A percentile compares a stretch with the other conserved stretches of the same genome.
These are phyloP conservation scores for Arbutus unedo DNA, from an alignment of 148 eudicot species.

Conservation along the genomic window DNA sequence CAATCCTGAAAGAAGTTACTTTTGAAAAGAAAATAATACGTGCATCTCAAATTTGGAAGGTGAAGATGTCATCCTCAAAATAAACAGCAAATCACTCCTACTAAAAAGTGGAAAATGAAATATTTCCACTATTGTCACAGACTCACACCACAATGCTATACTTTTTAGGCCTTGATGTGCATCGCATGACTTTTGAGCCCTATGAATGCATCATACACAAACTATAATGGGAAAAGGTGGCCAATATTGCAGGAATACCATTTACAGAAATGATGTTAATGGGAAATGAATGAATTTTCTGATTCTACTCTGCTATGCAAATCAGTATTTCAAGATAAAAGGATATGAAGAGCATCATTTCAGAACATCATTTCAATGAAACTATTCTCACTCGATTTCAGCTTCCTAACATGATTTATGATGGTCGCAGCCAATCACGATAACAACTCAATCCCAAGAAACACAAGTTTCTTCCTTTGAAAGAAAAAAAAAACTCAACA, in stretches of 20 bases:
- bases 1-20: background rate
- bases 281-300: background rate
- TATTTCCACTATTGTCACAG: background rate
- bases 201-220: too few species aligned
- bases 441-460: background rate
- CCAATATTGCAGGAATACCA: too few species aligned
- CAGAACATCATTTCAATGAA: background rate
- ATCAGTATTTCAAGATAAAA: background rate
- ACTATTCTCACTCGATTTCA: background rate
- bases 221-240: too few species aligned
- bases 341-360: background rate
- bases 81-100: background rate
- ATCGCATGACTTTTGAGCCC: background rate
- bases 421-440: background rate
- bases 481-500: background rate
- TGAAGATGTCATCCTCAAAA: background rate
- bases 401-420: background rate
- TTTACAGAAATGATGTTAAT: background rate
- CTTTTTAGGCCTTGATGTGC: background rate
- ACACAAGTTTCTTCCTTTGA: background rate
- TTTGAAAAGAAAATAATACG: background rate
- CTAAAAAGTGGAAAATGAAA: background rate
- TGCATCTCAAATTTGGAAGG: background rate
- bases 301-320: background rate
- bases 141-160: background rate